Conservation (phyloP, 2,329 filamentous ascomycete species). For the Raffaelea arxii region DNA sequence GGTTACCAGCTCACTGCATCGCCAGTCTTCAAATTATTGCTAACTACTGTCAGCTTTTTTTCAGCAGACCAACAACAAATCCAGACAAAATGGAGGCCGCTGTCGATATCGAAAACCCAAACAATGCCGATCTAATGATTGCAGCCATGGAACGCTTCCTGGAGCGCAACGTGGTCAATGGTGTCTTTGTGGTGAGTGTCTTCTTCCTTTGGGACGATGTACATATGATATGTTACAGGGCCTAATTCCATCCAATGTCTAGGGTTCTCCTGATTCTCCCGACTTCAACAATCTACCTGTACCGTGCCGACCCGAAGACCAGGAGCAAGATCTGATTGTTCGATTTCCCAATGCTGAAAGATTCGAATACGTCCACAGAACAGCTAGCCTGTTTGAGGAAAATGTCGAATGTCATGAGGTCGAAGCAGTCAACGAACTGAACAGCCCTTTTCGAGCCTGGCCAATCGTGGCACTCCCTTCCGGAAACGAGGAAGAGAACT, state of each 20-base stretch:
- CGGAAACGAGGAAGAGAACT: conserved; percentile 6
- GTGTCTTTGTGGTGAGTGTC: conserved; percentile 4
- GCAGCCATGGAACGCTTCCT: conserved; percentile 3
- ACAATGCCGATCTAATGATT: not conserved
- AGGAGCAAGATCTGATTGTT: not conserved
- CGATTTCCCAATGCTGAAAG: conserved; percentile 9
- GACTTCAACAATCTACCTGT: not conserved
- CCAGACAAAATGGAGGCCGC: not conserved
- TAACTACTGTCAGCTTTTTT: no score
- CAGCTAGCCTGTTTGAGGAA: conserved; percentile 11
- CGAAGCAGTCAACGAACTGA: conserved; percentile 24
- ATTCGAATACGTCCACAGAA: conserved; percentile 9
- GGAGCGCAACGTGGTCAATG: conserved; percentile 1
- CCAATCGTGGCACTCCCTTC: conserved; percentile 5
- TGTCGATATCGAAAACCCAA: conserved; percentile 2
- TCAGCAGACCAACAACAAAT: no score
- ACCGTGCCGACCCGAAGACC: not conserved
- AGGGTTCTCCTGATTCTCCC: not conserved
- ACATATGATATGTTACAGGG: no score
- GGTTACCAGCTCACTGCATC: no score
- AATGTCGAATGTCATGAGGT: conserved; percentile 16
- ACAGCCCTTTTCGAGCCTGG: conserved; percentile 12
- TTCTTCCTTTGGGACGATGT: not conserved
- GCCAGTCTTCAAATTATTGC: no score
- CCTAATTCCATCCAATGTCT: no score